Evolutionary conservation across 2,329 filamentous ascomycete species (phyloP), one percentile per base, ranked within the genome.

Genomic region (Pseudopithomyces chartarum): DNA sequence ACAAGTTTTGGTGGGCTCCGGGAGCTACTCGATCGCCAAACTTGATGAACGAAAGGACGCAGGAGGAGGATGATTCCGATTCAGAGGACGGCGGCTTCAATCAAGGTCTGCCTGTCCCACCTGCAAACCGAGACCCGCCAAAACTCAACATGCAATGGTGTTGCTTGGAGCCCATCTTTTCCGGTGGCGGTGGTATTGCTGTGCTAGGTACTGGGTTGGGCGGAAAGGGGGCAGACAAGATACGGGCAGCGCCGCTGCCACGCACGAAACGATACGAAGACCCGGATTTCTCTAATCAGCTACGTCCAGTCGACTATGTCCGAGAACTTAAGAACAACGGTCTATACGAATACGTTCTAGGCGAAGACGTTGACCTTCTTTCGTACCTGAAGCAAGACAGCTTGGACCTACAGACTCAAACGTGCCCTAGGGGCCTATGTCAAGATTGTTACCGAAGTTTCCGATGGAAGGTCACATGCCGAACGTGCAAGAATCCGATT

Each of bases 401-500:
- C 68, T 56, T 83, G 67, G 68, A 79, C 15, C 65, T 78, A 15
- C 76, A 78, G 52, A 70, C 72, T n/a, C 67, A 73, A 42, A 78
- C 78, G 22, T 85, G 80, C 65, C 84, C 84, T 2, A 80, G 84
- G 42, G 84, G 83, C 45, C 68, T 86, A 17, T 86, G 84, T 65
- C 79, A 83, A 50, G 82, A 85, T 55, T 86, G 84, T 67, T 84
- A 84, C 60, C 78, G 81, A 29, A 82, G 80, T n/a, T 81, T 83
- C 45, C 79, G 82, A 46, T 86, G 84, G 84, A 85, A 84, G 63
- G 79, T 86, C n/a, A 79, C 82, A 38, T 86, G 84, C 68, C 82
- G 83, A 63, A 79, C 76, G 42, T 86, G 84, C 73, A 83, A 83
- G 39, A 83, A 79, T 52, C 79, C 83, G 2, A 73, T 86, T 23